Conservation (phyloP, 1,284 basidiomycete genomes). For the Sporisorium scitamineum region DNA sequence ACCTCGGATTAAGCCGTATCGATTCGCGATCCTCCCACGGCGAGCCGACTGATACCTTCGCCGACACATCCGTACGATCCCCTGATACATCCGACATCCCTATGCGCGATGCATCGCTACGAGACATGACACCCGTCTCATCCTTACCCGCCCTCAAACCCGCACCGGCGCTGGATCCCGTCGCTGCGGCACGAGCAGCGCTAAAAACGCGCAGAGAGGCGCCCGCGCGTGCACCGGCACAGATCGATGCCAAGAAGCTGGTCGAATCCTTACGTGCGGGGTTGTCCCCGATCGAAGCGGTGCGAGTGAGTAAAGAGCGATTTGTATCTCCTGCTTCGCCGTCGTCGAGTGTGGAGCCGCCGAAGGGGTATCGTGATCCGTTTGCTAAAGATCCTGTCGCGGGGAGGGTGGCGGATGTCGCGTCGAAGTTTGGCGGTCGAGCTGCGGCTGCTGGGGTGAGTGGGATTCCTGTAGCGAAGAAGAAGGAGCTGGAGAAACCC, state of each 20-base stretch:
- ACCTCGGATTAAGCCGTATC: constrained; percentile 4
- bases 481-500: constrained; percentile 9
- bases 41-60: not conserved
- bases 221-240: constrained; percentile 4
- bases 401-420: constrained; percentile 57
- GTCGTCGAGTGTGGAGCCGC: not conserved
- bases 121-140: not conserved
- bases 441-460: not conserved
- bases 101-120: constrained; percentile 17
- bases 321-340: not conserved
- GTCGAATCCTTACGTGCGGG: constrained; percentile 46
- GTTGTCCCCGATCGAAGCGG: constrained; percentile 34
- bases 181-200: constrained; percentile 35
- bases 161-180: constrained; percentile 20
- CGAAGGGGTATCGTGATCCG: constrained; percentile 32
- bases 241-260: constrained; percentile 48
- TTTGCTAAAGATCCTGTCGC: constrained; percentile 58
- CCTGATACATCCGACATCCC: not conserved
- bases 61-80: constrained; percentile 2
- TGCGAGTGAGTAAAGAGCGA: constrained; percentile 32
- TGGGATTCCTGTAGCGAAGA: not conserved
- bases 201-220: constrained; percentile 25
- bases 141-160: not conserved
- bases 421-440: constrained; percentile 49
- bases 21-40: not conserved